A percentile compares a stretch with the other conserved stretches of the same genome.
Conservation (phyloP, 2,329 filamentous ascomycete species). For the Byssochlamys sp. region DNA sequence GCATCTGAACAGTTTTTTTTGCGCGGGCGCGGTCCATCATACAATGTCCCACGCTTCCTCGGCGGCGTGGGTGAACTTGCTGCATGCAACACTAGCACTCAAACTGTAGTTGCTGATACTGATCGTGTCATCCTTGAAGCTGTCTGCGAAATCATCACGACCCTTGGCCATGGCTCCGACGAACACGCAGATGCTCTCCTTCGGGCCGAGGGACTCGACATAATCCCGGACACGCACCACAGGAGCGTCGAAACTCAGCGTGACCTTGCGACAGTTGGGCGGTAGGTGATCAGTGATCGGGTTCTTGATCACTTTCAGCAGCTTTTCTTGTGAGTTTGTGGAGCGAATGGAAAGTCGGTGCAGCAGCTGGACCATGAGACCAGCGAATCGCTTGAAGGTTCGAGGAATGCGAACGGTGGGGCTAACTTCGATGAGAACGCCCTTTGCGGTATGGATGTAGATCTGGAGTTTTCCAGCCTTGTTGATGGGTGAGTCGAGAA, state of each 20-base stretch:
- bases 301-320: conserved; percentile 94
- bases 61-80: conserved; percentile 97
- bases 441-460: conserved; percentile 95
- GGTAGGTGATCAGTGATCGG: conserved; percentile 95
- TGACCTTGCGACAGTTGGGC: conserved; percentile 94
- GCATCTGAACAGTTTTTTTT: conserved; percentile 1
- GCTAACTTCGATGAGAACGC: conserved; percentile 93
- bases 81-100: conserved; percentile 94
- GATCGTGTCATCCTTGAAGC: conserved; percentile 91
- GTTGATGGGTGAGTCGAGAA: conserved; percentile 96
- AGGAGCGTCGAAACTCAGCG: conserved; percentile 83
- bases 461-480: conserved; percentile 96
- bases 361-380: conserved; percentile 94
- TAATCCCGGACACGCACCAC: conserved; percentile 84
- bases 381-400: conserved; percentile 97
- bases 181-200: conserved; percentile 95
- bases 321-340: conserved; percentile 92
- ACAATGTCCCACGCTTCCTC: conserved; percentile 94
- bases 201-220: conserved; percentile 63
- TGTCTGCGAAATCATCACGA: conserved; percentile 86
- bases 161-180: conserved; percentile 98
- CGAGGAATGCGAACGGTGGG: conserved; percentile 95
- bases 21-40: conserved; percentile 39
- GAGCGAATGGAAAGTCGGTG: conserved; percentile 93
- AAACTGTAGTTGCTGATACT: conserved; percentile 97